These are phyloP conservation scores for Rhytidiadelphus loreus DNA, from an alignment of 225 moss, liverwort and hornwort genomes.

Conservation along the genomic window DNA sequence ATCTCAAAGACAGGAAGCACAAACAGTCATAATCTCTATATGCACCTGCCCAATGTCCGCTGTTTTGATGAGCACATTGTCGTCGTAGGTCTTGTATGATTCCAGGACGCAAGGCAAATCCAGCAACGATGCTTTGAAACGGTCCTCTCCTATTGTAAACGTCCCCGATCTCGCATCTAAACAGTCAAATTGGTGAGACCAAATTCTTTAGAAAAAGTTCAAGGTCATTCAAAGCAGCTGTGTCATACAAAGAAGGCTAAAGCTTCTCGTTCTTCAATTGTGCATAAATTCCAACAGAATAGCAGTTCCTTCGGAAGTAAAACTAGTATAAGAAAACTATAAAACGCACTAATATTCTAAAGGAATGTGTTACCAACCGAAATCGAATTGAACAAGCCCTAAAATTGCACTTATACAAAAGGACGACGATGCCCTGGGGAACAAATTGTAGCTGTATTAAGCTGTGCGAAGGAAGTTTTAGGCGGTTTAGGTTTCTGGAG, in stretches of 20 bases:
- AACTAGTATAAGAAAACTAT: not conserved
- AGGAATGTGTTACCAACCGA: not conserved
- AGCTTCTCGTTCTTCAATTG: not conserved
- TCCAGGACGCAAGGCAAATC: conserved; percentile 93
- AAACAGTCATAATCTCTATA: not conserved
- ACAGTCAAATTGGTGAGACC: not conserved
- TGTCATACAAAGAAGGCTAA: not conserved
- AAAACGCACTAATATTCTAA: not conserved
- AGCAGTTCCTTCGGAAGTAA: not conserved
- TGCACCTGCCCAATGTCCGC: conserved; percentile 93
- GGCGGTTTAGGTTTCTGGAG: not conserved
- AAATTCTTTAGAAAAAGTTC: not conserved
- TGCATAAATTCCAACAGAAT: not conserved
- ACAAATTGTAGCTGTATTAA: not conserved
- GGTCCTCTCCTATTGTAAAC: conserved; percentile 73
- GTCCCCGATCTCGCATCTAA: conserved; percentile 86
- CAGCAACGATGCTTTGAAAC: conserved; percentile 67
- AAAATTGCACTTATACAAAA: not conserved
- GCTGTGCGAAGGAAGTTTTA: not conserved
- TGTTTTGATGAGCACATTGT: conserved; percentile 95
- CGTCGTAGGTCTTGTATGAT: conserved; percentile 95
- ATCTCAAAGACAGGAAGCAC: not conserved
- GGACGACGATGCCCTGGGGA: not conserved
- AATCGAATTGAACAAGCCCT: not conserved
- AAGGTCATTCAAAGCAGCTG: not conserved